Evolutionary conservation across 75 land plant genomes (phyloP).

Genomic region (Picea glauca): DNA sequence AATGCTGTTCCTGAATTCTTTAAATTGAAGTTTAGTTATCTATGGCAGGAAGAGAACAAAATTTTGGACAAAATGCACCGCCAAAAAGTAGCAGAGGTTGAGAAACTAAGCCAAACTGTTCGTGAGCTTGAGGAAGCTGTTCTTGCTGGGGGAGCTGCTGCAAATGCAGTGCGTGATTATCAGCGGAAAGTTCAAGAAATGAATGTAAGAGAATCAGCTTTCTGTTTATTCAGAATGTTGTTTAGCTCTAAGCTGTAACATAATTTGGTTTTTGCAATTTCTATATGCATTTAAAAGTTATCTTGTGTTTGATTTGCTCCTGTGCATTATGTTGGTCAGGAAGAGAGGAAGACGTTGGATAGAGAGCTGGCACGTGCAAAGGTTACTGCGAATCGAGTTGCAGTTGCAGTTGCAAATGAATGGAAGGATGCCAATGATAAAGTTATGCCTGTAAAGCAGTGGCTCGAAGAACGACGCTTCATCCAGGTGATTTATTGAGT

Average conservation of each 20-base stretch:
- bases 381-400: conserved; percentile 88
- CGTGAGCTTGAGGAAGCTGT: conserved; percentile 93
- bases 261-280: neutral
- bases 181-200: conserved; percentile 70
- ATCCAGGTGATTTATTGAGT: conserved; percentile 52
- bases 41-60: conserved; percentile 87
- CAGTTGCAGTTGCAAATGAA: conserved; percentile 63
- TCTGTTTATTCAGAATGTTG: neutral
- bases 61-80: conserved; percentile 95
- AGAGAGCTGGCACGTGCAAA: conserved; percentile 92
- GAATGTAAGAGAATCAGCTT: neutral
- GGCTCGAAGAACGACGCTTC: conserved; percentile 93
- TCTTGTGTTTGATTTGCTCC: too few relatives aligned
- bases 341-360: conserved; percentile 85
- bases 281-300: neutral
- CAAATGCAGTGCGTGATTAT: conserved; percentile 96
- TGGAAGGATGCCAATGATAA: conserved; percentile 97
- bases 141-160: conserved; percentile 97
- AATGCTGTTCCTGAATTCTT: neutral
- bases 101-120: conserved; percentile 91
- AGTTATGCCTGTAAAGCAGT: conserved; percentile 97
- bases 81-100: conserved; percentile 96
- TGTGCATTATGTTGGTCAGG: conserved; percentile 35
- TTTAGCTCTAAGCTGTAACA: neutral
- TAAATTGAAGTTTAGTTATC: neutral